phyloP scores from a whole-genome alignment of 1,284 basidiomycete genomes.

The Ganoderma lingzhi region DNA sequence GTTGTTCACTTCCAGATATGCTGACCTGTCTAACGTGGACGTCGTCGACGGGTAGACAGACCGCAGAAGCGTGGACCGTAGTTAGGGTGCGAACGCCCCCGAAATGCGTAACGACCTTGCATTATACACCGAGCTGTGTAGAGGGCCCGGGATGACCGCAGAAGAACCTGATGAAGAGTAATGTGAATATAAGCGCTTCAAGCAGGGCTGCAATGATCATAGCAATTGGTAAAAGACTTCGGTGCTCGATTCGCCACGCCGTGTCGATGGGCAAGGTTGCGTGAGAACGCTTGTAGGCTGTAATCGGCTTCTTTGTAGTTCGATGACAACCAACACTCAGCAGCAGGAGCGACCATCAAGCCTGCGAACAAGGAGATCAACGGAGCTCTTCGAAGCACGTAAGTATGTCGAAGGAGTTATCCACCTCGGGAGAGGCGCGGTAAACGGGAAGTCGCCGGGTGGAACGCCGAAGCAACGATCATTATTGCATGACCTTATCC shows the following conservation, averaged over 20 bases:
- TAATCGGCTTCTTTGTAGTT: neutral
- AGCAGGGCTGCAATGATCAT: neutral
- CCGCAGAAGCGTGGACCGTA: conserved; percentile 12
- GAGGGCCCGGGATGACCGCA: neutral
- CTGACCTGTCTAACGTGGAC: neutral
- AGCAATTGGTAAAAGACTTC: neutral
- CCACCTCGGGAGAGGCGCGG: neutral
- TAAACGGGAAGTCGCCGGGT: neutral
- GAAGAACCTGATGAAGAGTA: neutral
- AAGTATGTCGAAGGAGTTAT: neutral
- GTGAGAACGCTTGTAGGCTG: neutral
- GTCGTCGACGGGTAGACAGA: neutral
- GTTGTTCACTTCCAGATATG: neutral
- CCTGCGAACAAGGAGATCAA: neutral
- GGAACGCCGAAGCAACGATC: neutral
- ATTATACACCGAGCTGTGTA: neutral
- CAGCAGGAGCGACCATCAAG: neutral
- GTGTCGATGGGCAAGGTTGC: neutral
- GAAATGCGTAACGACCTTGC: neutral
- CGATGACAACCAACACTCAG: neutral
- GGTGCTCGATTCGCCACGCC: neutral
- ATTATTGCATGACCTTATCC: neutral
- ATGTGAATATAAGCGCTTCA: neutral
- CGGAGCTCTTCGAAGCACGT: neutral
- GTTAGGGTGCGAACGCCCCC: neutral